Conservation (phyloP, 2,329 filamentous ascomycete genomes). For the Colletotrichum spaethianum region DNA sequence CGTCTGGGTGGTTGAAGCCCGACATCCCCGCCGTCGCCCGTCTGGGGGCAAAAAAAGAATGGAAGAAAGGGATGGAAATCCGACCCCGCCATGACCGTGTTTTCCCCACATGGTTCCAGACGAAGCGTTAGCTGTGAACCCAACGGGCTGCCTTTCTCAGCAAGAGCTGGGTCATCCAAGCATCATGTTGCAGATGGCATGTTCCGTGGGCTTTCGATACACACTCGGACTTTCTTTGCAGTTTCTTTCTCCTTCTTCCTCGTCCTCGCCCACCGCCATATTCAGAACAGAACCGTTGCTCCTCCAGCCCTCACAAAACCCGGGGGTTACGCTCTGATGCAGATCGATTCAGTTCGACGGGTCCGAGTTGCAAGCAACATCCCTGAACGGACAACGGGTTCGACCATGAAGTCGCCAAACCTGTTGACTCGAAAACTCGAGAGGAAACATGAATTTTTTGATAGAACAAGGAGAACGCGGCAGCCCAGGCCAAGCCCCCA, state of each 20-base stretch:
- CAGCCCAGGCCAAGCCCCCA: not conserved
- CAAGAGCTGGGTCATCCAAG: slow-evolving; percentile 3
- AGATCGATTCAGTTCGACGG: slow-evolving; percentile 3
- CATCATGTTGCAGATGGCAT: not conserved
- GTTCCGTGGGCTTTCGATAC: not conserved
- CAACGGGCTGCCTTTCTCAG: not conserved
- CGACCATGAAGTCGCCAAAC: not conserved
- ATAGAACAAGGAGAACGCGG: not conserved
- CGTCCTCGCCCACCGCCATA: too few relatives aligned
- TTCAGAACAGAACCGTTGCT: not conserved
- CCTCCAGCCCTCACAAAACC: not conserved
- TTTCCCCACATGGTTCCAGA: slow-evolving; percentile 20
- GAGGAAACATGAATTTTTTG: not conserved
- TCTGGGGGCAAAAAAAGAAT: slow-evolving; percentile 1
- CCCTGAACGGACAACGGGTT: not conserved
- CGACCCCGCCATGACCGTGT: slow-evolving; percentile 8
- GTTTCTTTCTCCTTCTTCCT: not conserved
- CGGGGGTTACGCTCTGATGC: not conserved
- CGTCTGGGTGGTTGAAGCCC: not conserved
- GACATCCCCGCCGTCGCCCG: not conserved
- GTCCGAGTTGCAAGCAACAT: not conserved
- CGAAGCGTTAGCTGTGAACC: not conserved
- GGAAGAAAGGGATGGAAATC: slow-evolving; percentile 8
- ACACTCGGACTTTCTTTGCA: not conserved
- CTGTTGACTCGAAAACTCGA: not conserved